A percentile compares a stretch with the other conserved stretches of the same genome.
Conservation (phyloP, 768 basidiomycete genomes). For the Kwoniella heveanensis region DNA sequence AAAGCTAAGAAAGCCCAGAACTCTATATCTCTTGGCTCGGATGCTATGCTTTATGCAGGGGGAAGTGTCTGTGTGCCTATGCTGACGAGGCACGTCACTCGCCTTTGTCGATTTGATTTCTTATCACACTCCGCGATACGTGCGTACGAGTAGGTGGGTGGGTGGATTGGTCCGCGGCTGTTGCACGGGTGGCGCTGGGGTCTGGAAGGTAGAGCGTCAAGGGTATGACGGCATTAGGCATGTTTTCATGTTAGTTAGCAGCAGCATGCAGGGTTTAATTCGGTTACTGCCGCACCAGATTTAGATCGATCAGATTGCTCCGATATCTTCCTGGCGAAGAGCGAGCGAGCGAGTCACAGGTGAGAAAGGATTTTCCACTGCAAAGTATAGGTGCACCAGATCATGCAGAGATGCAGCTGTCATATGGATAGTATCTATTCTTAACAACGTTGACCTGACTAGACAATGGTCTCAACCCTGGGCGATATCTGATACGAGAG, state of each 20-base stretch:
- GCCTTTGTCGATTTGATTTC: neutral
- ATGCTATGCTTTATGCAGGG: no score
- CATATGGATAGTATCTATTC: no score
- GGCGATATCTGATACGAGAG: no score
- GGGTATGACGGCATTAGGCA: no score
- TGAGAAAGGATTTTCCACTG: neutral
- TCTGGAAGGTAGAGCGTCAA: no score
- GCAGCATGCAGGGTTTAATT: neutral
- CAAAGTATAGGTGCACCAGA: no score
- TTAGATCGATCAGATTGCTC: neutral
- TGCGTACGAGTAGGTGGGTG: neutral
- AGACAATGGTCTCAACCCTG: no score
- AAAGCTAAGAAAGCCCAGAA: neutral
- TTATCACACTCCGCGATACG: neutral
- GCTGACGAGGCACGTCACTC: neutral
- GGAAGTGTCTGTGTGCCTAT: no score
- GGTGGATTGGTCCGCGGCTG: neutral
- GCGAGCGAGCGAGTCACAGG: neutral
- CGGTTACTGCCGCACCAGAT: slow-evolving; percentile 1
- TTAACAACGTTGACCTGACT: no score
- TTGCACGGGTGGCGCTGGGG: neutral
- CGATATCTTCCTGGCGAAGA: neutral
- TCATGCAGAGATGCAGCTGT: no score
- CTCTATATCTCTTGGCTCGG: slow-evolving; percentile 1
- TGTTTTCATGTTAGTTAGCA: neutral